Evolutionary conservation across 352 stramenopile genomes (phyloP).

Genomic region (Pythium aquatile): DNA sequence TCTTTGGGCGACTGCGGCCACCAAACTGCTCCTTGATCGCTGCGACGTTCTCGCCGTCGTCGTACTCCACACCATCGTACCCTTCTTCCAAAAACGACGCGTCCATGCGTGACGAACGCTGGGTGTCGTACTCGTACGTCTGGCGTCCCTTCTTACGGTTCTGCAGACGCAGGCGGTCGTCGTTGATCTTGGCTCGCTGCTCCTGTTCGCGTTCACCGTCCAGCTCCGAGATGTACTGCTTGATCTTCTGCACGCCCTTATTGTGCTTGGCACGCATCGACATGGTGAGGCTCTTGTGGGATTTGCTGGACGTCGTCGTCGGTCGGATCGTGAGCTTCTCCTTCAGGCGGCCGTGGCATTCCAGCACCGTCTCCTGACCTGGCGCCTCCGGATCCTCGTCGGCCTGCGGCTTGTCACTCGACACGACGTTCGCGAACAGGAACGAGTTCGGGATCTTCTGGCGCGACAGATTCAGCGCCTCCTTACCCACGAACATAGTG

Average conservation of each 20-base stretch:
- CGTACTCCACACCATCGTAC: conserved; percentile 74
- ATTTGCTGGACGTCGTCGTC: conserved; percentile 81
- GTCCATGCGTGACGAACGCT: conserved; percentile 75
- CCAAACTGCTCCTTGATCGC: conserved; percentile 86
- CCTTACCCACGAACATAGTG: conserved; percentile 84
- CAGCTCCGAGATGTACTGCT: conserved; percentile 85
- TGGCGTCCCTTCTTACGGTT: conserved; percentile 86
- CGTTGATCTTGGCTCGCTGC: conserved; percentile 82
- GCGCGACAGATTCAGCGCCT: conserved; percentile 75
- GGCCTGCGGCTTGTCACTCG: conserved; percentile 60
- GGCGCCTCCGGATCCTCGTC: conserved; percentile 56
- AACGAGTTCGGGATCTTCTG: conserved; percentile 89
- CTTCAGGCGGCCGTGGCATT: conserved; percentile 77
- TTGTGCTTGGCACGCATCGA: conserved; percentile 89
- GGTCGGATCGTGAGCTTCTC: conserved; percentile 88
- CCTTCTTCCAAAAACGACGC: conserved; percentile 81
- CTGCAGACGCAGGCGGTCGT: conserved; percentile 79
- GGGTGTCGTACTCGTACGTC: conserved; percentile 76
- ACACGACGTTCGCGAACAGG: conserved; percentile 74
- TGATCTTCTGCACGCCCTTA: conserved; percentile 85
- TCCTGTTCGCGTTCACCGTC: conserved; percentile 82
- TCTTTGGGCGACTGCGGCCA: conserved; percentile 33
- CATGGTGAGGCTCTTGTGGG: conserved; percentile 87
- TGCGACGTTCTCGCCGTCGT: conserved; percentile 81
- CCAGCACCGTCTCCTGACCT: conserved; percentile 76